Conservation (phyloP, 768 basidiomycete genomes). For the Mycena latifolia region DNA sequence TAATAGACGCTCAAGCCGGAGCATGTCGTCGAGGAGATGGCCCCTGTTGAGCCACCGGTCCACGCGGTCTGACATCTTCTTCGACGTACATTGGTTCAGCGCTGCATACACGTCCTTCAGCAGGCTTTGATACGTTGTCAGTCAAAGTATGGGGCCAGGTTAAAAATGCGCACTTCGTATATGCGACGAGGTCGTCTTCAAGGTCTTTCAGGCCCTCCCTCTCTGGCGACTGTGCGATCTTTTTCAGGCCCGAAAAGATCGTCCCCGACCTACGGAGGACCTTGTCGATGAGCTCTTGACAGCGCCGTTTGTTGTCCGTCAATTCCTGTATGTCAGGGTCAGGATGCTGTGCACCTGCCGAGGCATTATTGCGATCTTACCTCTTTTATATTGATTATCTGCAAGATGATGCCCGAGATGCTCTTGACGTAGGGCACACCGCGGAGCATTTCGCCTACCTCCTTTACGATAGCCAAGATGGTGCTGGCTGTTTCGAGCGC, state of each 20-base stretch:
- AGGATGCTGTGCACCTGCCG: conserved; percentile 7
- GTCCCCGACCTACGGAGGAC: conserved; percentile 31
- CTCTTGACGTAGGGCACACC: conserved; percentile 31
- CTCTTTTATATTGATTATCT: conserved; percentile 36
- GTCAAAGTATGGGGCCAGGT: not conserved
- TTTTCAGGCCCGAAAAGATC: conserved; percentile 28
- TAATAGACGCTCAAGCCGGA: conserved; percentile 33
- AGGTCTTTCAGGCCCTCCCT: conserved; percentile 33
- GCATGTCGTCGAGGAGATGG: conserved; percentile 34
- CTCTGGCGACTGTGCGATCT: conserved; percentile 20
- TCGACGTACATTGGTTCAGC: conserved; percentile 32
- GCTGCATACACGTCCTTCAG: conserved; percentile 22
- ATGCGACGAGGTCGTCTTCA: conserved; percentile 29
- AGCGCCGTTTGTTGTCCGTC: conserved; percentile 32
- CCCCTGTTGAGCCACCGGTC: conserved; percentile 30
- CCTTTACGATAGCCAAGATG: conserved; percentile 24
- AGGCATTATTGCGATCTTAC: conserved; percentile 22
- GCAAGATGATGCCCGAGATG: conserved; percentile 27
- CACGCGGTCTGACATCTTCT: conserved; percentile 25
- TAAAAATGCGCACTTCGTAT: conserved; percentile 12
- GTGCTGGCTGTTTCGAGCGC: conserved; percentile 22
- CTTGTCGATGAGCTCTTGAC: conserved; percentile 36
- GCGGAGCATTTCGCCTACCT: conserved; percentile 31
- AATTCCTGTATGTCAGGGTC: conserved; percentile 21
- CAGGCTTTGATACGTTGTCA: conserved; percentile 12